Evolutionary conservation across 805 yeast species (phyloP).

Genomic region (Ogataea kodamae): DNA sequence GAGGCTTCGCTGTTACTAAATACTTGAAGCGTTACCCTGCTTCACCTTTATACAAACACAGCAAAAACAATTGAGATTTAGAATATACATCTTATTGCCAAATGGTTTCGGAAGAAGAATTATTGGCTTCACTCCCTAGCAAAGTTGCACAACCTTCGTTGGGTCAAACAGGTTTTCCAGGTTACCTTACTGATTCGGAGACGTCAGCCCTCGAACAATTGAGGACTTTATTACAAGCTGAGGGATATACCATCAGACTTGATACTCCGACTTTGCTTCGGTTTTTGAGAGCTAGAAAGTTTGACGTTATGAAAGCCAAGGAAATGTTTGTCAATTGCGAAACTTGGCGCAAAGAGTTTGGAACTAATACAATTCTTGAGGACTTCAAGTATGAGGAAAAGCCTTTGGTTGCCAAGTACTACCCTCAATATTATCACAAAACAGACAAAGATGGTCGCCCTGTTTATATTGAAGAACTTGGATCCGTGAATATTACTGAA

Average conservation of each 20-base stretch:
- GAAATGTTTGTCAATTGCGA: constrained; percentile 86
- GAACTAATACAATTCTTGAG: constrained; percentile 78
- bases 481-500: constrained; percentile 82
- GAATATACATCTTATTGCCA: neutral
- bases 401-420: constrained; percentile 79
- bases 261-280: constrained; percentile 85
- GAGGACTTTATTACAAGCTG: constrained; percentile 51
- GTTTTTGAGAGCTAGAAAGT: constrained; percentile 92
- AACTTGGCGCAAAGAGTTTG: constrained; percentile 85
- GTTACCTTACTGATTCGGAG: constrained; percentile 71
- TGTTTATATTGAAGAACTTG: constrained; percentile 89
- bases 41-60: too few relatives aligned
- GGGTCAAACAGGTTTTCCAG: constrained; percentile 72
- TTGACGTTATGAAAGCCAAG: constrained; percentile 73
- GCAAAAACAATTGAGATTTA: constrained; percentile 4
- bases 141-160: constrained; percentile 51
- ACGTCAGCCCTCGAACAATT: constrained; percentile 54
- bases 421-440: constrained; percentile 97
- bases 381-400: constrained; percentile 95
- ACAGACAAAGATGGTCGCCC: constrained; percentile 98
- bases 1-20: too few relatives aligned
- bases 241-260: constrained; percentile 70
- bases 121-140: constrained; percentile 35
- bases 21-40: constrained; percentile 7
- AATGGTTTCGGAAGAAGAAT: constrained; percentile 27